phyloP scores from a whole-genome alignment of 768 basidiomycete genomes.

The Kwoniella shandongensis region DNA sequence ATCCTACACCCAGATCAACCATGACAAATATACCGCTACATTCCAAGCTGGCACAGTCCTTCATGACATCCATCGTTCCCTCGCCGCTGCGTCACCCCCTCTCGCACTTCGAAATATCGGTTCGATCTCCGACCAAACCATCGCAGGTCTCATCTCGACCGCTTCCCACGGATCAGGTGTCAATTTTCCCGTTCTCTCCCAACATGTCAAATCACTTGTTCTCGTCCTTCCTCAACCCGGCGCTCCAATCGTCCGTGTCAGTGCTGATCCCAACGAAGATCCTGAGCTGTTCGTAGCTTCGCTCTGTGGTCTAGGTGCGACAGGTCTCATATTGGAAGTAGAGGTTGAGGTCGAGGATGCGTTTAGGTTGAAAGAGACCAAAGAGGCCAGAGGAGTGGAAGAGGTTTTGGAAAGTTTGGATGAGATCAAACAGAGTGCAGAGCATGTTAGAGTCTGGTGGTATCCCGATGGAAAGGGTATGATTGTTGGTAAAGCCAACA shows the following conservation, averaged over 20 bases:
- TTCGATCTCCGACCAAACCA: constrained; percentile 92
- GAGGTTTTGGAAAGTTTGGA: constrained; percentile 44
- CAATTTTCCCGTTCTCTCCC: constrained; percentile 68
- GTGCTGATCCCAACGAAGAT: constrained; percentile 57
- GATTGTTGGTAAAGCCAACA: constrained; percentile 69
- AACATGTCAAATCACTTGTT: constrained; percentile 71
- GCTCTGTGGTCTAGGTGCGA: constrained; percentile 84
- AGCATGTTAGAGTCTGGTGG: constrained; percentile 96
- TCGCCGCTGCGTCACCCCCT: constrained; percentile 60
- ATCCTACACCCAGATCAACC: constrained; percentile 29
- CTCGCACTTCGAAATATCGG: constrained; percentile 91
- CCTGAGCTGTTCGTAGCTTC: constrained; percentile 83
- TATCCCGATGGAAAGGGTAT: constrained; percentile 75
- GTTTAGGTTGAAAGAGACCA: constrained; percentile 75
- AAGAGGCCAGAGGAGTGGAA: constrained; percentile 64
- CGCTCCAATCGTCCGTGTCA: constrained; percentile 71
- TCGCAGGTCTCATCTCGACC: constrained; percentile 88
- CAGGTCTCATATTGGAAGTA: constrained; percentile 80
- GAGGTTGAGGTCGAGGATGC: constrained; percentile 75
- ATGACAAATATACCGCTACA: constrained; percentile 33
- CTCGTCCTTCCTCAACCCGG: constrained; percentile 67
- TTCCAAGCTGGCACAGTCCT: constrained; percentile 59
- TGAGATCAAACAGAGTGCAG: constrained; percentile 59
- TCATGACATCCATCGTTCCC: constrained; percentile 66
- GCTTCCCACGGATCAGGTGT: constrained; percentile 92